These are phyloP conservation scores for Thalassiosira mediterranea DNA, from an alignment of 352 stramenopile species.

Conservation along the genomic window DNA sequence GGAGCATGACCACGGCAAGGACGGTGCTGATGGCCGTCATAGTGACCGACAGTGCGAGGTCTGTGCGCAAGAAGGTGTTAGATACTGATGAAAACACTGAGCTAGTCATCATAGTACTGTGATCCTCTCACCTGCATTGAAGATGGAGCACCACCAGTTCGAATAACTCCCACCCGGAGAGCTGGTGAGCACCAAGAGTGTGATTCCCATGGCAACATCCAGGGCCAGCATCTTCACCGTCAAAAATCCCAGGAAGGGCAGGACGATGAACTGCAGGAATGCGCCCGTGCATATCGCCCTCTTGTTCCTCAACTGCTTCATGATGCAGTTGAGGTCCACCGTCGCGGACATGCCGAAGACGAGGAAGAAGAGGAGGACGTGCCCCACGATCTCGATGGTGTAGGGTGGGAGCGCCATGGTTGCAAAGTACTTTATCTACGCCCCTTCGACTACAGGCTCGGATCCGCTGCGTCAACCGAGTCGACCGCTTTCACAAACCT, in stretches of 20 bases:
- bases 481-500: no score
- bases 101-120: no score
- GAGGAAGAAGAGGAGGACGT: conserved; percentile 82
- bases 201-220: conserved; percentile 70
- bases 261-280: conserved; percentile 80
- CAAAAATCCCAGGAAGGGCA: conserved; percentile 81
- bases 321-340: conserved; percentile 69
- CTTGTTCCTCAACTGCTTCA: conserved; percentile 67
- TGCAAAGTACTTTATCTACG: no score
- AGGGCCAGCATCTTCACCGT: conserved; percentile 69
- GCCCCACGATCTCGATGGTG: conserved; percentile 58
- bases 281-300: conserved; percentile 73
- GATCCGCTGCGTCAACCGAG: no score
- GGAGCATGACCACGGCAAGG: conserved; percentile 76
- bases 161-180: conserved; percentile 81
- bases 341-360: conserved; percentile 84
- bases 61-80: conserved; percentile 28
- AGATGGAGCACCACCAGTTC: conserved; percentile 82
- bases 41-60: conserved; percentile 79
- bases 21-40: conserved; percentile 85
- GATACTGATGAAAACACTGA: conserved; percentile 57
- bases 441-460: no score
- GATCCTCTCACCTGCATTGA: conserved; percentile 38
- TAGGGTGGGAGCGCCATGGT: conserved; percentile 15
- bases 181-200: conserved; percentile 79